Evolutionary conservation across 208 protist genomes (phyloP).

Genomic region (Endotrypanum monterogeii): DNA sequence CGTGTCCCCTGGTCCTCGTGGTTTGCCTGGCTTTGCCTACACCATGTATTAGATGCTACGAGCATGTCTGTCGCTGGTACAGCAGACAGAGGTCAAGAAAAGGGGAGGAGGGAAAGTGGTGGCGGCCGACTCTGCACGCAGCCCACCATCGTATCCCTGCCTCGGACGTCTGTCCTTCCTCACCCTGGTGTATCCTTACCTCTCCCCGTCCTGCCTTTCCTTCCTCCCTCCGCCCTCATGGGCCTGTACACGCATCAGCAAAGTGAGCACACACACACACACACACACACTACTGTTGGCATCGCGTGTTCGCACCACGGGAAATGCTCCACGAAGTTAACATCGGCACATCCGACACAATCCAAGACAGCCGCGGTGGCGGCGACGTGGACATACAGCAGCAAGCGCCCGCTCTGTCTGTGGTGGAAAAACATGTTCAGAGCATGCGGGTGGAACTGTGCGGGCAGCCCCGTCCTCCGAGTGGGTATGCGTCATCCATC

Average conservation of each 20-base stretch:
- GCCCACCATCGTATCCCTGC: not conserved
- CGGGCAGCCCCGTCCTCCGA: slow-evolving; percentile 12
- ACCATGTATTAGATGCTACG: no score
- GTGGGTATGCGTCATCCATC: slow-evolving; percentile 18
- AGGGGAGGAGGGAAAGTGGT: no score
- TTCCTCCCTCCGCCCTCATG: not conserved
- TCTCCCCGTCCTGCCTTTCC: not conserved
- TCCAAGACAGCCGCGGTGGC: not conserved
- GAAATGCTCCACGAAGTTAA: slow-evolving; percentile 32
- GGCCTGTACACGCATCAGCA: not conserved
- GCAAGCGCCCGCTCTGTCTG: slow-evolving; percentile 16
- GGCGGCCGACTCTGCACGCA: no score
- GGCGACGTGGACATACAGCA: not conserved
- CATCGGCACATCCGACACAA: slow-evolving; percentile 39
- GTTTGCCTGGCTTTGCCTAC: no score
- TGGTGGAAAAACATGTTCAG: slow-evolving; percentile 31
- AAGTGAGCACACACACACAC: not conserved
- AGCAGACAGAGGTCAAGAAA: no score
- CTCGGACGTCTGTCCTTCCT: not conserved
- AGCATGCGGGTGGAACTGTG: slow-evolving; percentile 26
- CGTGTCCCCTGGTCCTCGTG: not conserved
- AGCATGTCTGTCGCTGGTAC: no score
- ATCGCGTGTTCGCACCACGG: not conserved
- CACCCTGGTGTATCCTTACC: not conserved
- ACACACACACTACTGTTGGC: no score